Evolutionary conservation across 441 rosid species (phyloP), one percentile per base, ranked within the genome.

Genomic region (Geranium incanum): DNA sequence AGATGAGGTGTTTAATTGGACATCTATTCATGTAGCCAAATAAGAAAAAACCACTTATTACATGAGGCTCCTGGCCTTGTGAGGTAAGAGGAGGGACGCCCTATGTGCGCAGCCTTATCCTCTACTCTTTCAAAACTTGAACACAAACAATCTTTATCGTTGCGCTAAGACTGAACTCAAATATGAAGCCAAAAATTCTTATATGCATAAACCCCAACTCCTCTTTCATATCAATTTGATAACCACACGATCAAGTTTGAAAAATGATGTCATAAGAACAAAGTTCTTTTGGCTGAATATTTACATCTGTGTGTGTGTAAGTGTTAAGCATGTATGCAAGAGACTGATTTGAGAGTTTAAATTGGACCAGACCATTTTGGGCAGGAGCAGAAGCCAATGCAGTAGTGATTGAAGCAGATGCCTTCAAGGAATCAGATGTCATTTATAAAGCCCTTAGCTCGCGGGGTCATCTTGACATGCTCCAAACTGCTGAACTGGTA

Each of bases 391-490:
- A 71, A 8, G 81, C 71, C 7, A 88, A 90, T 13, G 92, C 96
- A 0, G 92, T 93, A 75, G 86, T 85, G 1, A 89, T 93, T 15
- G 98, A 93, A 68, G 98, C 97, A 0, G 98, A 93, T 75, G 98
- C 97, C 12, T 93, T 93, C 81, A 93, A 88, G 70, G 97, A 89
- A 76, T 84, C 86, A 0, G 98, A 93, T 78, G 95, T 93, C n/a
- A 80, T 93, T 0, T 93, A 88, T 78, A 84, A 83, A 80, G 93
- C 96, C 66, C 82, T 93, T 3, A 86, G 82, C 74, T 86, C 93
- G 15, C 80, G 71, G 62, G 97, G 97, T 77, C 96, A 89, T n/a
- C 79, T 82, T 65, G 98, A 93, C 78, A 81, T 89, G 93, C 94
- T 93, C 75, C 95, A 75, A 70, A 87, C 95, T 36, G 89, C 97